phyloP scores from a whole-genome alignment of 306 rosid species.

The Hippophae gyantsensis region DNA sequence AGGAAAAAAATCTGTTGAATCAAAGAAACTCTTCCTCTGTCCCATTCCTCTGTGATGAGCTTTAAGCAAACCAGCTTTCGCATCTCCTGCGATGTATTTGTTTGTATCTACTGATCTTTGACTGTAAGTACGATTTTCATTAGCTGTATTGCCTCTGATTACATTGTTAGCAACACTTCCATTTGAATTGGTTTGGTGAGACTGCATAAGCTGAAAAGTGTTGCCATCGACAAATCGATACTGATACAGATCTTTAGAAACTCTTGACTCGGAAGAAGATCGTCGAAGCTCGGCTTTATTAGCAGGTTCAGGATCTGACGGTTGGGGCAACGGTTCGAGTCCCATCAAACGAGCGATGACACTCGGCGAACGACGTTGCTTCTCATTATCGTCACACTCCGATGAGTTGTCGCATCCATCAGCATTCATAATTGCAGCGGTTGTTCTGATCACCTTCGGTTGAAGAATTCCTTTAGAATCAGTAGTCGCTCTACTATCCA shows the following conservation, averaged over 20 bases:
- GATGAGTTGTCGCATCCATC: constrained; percentile 20
- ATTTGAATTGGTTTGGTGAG: constrained; percentile 20
- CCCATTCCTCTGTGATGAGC: constrained; percentile 34
- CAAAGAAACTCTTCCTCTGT: constrained; percentile 73
- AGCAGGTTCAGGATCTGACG: constrained; percentile 38
- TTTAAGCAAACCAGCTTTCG: constrained; percentile 24
- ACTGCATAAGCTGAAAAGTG: constrained; percentile 33
- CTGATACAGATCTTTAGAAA: constrained; percentile 52
- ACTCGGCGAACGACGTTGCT: constrained; percentile 73
- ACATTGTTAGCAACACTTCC: constrained; percentile 21
- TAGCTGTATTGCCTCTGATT: constrained; percentile 13
- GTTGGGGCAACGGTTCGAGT: constrained; percentile 44
- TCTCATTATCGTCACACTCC: constrained; percentile 33
- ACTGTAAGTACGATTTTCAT: constrained; percentile 20
- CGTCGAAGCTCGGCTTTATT: constrained; percentile 64
- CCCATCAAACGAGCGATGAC: constrained; percentile 93
- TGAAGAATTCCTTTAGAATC: constrained; percentile 70
- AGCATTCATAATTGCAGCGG: constrained; percentile 25
- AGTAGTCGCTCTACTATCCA: constrained; percentile 81
- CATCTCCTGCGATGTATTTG: constrained; percentile 17
- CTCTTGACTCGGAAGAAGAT: constrained; percentile 89
- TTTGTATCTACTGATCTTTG: constrained; percentile 33
- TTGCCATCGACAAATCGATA: constrained; percentile 44
- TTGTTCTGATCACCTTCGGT: constrained; percentile 56
- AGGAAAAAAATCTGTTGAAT: constrained; percentile 69